Evolutionary conservation across 1,139 yeast species (phyloP).

Genomic region (Taiozyma sp.): DNA sequence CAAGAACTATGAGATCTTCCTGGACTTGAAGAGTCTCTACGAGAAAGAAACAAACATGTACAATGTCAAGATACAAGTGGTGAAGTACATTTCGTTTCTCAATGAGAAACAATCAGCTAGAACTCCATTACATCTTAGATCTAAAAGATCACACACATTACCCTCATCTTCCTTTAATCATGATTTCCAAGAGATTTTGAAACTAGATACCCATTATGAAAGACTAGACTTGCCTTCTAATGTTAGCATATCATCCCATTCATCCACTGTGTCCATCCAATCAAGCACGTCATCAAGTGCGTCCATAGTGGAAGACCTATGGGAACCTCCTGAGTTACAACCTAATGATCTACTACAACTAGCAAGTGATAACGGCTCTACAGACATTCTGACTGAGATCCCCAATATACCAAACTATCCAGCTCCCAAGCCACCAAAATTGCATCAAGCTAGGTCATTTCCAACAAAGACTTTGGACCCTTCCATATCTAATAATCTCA

Average conservation of each 20-base stretch:
- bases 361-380: conserved; percentile 14
- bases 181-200: conserved; percentile 9
- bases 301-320: conserved; percentile 23
- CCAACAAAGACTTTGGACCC: conserved; percentile 3
- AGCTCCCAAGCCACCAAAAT: background rate
- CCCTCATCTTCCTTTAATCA: conserved; percentile 14
- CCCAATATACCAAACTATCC: conserved; percentile 3
- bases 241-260: background rate
- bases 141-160: conserved; percentile 16
- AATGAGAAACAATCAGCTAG: conserved; percentile 13
- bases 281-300: conserved; percentile 15
- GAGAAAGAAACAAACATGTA: conserved; percentile 32
- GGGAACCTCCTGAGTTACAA: conserved; percentile 33
- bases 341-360: conserved; percentile 32
- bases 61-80: conserved; percentile 29
- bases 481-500: background rate
- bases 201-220: conserved; percentile 4
- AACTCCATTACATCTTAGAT: background rate
- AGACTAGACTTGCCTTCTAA: conserved; percentile 1
- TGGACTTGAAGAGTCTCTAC: conserved; percentile 28
- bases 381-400: background rate
- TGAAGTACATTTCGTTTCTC: conserved; percentile 26
- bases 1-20: conserved; percentile 31
- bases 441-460: conserved; percentile 14
- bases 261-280: conserved; percentile 6